phyloP scores from a whole-genome alignment of 2,329 filamentous ascomycete species.

The Colletotrichum sp. region DNA sequence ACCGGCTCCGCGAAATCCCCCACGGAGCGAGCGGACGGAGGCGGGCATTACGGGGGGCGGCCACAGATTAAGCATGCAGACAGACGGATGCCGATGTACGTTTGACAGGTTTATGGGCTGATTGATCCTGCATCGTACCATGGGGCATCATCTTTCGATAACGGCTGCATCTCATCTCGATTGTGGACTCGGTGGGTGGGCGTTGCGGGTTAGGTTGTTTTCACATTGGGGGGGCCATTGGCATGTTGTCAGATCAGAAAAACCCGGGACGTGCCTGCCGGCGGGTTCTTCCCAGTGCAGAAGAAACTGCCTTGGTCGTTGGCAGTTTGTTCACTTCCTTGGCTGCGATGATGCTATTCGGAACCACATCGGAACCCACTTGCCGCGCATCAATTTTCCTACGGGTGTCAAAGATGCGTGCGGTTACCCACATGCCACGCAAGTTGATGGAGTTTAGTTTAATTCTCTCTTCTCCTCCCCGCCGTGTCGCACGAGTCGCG shows the following conservation, averaged over 20 bases:
- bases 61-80: background rate
- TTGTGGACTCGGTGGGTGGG: background rate
- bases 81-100: background rate
- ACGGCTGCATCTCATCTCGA: background rate
- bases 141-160: background rate
- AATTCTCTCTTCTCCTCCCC: background rate
- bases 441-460: background rate
- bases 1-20: background rate
- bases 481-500: background rate
- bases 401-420: background rate
- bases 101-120: background rate
- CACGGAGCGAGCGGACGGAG: background rate
- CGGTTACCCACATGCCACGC: background rate
- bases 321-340: background rate
- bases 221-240: background rate
- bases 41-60: background rate
- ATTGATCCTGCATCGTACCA: background rate
- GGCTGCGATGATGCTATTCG: constrained; percentile 17
- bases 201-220: background rate
- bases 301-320: background rate
- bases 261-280: background rate
- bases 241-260: background rate
- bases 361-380: constrained; percentile 10
- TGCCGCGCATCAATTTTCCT: background rate
- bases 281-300: background rate